Evolutionary conservation across 176 grass and related monocot species (phyloP).

Genomic region (Poa annua): DNA sequence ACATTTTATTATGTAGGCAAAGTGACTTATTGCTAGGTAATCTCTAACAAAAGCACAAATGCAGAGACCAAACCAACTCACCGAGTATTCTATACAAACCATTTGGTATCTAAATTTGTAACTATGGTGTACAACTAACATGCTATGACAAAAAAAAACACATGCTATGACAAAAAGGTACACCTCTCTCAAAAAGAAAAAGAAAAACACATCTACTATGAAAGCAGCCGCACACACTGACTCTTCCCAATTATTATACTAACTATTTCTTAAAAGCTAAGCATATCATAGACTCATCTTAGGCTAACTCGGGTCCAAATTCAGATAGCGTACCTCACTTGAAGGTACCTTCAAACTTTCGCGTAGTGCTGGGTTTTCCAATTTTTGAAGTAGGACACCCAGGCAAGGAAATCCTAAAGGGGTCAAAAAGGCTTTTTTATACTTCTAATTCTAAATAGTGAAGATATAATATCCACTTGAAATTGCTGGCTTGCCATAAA

Average conservation of each 20-base stretch:
- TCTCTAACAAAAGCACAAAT: neutral
- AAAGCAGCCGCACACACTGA: no score
- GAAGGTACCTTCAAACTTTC: constrained; percentile 90
- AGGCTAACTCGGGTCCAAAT: neutral
- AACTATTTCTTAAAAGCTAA: no score
- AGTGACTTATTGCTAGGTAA: constrained; percentile 1
- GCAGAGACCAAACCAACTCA: neutral
- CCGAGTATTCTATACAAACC: neutral
- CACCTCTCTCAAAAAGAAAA: no score
- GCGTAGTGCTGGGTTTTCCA: constrained; percentile 90
- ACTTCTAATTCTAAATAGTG: constrained; percentile 4
- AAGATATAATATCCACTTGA: neutral
- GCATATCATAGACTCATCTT: no score
- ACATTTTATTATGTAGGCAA: constrained; percentile 12
- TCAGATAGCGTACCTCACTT: constrained; percentile 69
- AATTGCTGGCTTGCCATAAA: constrained; percentile 3
- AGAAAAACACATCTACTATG: no score
- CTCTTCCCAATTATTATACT: no score
- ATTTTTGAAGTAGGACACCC: constrained; percentile 95
- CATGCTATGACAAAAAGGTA: no score
- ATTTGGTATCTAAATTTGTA: no score
- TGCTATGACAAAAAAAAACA: no score
- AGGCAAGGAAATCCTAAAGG: constrained; percentile 91
- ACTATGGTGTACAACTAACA: no score
- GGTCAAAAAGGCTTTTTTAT: neutral